phyloP scores from a whole-genome alignment of 2,329 filamentous ascomycete species.

The Epichloe sp. region DNA sequence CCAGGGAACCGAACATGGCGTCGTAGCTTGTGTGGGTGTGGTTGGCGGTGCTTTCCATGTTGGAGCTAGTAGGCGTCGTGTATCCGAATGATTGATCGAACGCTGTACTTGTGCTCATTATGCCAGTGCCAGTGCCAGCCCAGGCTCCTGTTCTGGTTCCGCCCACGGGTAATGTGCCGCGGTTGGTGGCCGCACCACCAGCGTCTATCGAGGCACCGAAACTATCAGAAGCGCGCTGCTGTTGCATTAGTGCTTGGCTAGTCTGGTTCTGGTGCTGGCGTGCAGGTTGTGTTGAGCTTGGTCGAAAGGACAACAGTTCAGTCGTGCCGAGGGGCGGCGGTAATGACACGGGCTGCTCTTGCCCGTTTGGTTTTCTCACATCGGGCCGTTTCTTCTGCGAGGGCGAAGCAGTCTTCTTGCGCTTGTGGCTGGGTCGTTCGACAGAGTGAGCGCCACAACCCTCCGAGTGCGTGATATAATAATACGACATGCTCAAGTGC shows the following conservation, averaged over 20 bases:
- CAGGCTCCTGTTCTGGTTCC: background rate
- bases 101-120: background rate
- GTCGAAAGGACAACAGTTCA: background rate
- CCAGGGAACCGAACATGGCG: conserved; percentile 45
- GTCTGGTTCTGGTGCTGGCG: background rate
- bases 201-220: background rate
- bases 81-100: conserved; percentile 24
- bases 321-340: background rate
- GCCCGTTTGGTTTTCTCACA: background rate
- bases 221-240: background rate
- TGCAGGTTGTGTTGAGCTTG: background rate
- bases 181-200: background rate
- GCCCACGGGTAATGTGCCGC: conserved; percentile 1
- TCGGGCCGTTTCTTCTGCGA: background rate
- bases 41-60: background rate
- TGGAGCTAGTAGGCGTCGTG: conserved; percentile 11
- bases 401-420: conserved; percentile 28
- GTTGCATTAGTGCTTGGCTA: conserved; percentile 9
- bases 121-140: no score
- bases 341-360: background rate
- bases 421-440: conserved; percentile 25
- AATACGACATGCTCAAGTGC: conserved; percentile 53
- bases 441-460: conserved; percentile 11
- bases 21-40: conserved; percentile 27
- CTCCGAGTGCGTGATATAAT: conserved; percentile 24